Evolutionary conservation across 768 basidiomycete species (phyloP), one percentile per base, ranked within the genome.

Genomic region (Hygrocybe punicea): DNA sequence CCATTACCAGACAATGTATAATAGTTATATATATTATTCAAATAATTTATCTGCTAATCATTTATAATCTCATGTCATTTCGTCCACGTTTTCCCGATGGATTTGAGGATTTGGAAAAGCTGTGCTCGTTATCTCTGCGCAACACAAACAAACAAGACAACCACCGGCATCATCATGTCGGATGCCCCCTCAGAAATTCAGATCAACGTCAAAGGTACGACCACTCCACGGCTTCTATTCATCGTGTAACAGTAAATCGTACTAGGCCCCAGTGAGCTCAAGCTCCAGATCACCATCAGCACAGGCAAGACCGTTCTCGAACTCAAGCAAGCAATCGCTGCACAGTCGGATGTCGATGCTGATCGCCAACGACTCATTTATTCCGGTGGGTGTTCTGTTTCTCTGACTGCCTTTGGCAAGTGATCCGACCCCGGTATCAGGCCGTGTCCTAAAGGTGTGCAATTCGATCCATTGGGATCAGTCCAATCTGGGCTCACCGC

Each of bases 241-340:
- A 25, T 56, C 50, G 47, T 35, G 29, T 33, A 47, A 55, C 23
- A 57, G 24, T 2, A 48, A 7, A 29, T 6, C 5, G 6, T 57
- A n/a, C n/a, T n/a, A 90, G 91, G 94, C 6, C 93, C 94, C 1
- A 91, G 83, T 67, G 95, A 98, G 74, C 80, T 96, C 74, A 98
- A 97, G 78, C 82, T 98, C 34, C 84, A 92, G 67, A 87, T 98
- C 58, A 78, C 84, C 33, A 93, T 98, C 67, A 73, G 80, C 49
- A 80, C 85, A 2, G 85, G 87, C 70, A 93, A 95, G 78, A 89
- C 88, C 1, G 94, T 98, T 23, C 73, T 78, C 48, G 93, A 98
- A 61, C 86, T 99, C 67, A 99, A 99, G 79, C 81, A 86, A 58
- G 85, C 86, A 33, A 91, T 99, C 73, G 89, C 93, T 7, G 85